Conservation (phyloP, 2,329 filamentous ascomycete genomes). For the Aspergillus spinulosporus region DNA sequence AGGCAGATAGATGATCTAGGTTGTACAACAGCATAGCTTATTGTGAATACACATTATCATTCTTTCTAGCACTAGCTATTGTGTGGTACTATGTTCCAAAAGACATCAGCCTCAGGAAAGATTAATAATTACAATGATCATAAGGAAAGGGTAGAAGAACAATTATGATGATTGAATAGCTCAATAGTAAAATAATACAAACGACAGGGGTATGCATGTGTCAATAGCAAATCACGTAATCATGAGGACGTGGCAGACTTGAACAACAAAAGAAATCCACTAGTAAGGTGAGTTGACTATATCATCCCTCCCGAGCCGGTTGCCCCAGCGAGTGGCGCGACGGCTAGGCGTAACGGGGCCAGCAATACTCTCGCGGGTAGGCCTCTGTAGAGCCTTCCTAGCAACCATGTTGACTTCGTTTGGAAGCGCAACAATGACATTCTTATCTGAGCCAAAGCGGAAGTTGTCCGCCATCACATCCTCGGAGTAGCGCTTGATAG, state of each 20-base stretch:
- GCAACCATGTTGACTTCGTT: constrained; percentile 99
- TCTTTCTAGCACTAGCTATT: not conserved
- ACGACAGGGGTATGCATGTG: constrained; percentile 15
- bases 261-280: constrained; percentile 11
- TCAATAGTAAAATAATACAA: constrained; percentile 5
- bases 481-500: constrained; percentile 93
- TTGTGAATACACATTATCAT: not conserved
- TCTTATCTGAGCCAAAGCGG: constrained; percentile 95
- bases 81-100: not conserved
- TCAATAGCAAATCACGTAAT: constrained; percentile 6
- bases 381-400: constrained; percentile 78
- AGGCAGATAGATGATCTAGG: not conserved
- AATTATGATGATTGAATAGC: not conserved
- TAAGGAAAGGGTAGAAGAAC: not conserved
- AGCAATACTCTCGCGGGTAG: constrained; percentile 91
- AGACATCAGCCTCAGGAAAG: not conserved
- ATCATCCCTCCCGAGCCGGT: constrained; percentile 69
- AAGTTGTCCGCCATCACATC: constrained; percentile 98
- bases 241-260: constrained; percentile 9
- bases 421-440: constrained; percentile 92
- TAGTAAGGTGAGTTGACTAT: constrained; percentile 75
- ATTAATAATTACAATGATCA: not conserved
- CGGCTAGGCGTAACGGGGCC: constrained; percentile 50
- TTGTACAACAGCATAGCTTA: not conserved
- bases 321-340: constrained; percentile 36